Conservation (phyloP, 163 green algal species). For the Chlorella variabilis region DNA sequence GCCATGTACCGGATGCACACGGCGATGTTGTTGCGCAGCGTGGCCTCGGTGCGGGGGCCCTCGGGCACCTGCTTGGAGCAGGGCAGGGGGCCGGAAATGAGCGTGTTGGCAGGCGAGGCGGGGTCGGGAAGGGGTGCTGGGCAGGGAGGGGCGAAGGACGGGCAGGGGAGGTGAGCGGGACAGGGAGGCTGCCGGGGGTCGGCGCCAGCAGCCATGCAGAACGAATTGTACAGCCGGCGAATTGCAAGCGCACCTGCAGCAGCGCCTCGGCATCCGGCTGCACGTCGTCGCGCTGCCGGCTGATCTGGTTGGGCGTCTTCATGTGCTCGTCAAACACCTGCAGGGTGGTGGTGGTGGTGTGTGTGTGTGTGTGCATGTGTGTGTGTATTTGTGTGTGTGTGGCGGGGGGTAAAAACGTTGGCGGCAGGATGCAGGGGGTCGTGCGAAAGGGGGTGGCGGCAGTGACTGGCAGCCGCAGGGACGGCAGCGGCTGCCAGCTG, state of each 20-base stretch:
- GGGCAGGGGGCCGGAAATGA: not conserved
- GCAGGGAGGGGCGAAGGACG: too few relatives aligned
- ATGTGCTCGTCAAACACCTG: slow-evolving; percentile 82
- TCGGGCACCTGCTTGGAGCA: slow-evolving; percentile 38
- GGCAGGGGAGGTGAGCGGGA: not conserved
- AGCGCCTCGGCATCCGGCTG: slow-evolving; percentile 65
- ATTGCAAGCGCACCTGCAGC: slow-evolving; percentile 64
- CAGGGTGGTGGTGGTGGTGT: not conserved
- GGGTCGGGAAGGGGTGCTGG: too few relatives aligned
- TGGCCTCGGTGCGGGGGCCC: slow-evolving; percentile 64
- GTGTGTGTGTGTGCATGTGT: too few relatives aligned
- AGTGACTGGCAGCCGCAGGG: too few relatives aligned
- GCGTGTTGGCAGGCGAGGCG: not conserved
- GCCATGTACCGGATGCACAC: slow-evolving; percentile 90
- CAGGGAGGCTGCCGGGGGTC: too few relatives aligned
- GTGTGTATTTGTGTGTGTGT: too few relatives aligned
- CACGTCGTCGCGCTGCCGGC: slow-evolving; percentile 77
- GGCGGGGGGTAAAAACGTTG: too few relatives aligned
- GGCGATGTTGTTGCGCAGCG: slow-evolving; percentile 82
- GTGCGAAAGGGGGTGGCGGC: too few relatives aligned
- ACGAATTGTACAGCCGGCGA: too few relatives aligned
- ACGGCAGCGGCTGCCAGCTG: too few relatives aligned
- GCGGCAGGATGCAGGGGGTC: too few relatives aligned
- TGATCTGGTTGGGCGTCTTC: slow-evolving; percentile 77
- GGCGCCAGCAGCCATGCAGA: too few relatives aligned